Evolutionary conservation across 1,284 basidiomycete genomes (phyloP).

Genomic region (Ceratobasidium sp.): DNA sequence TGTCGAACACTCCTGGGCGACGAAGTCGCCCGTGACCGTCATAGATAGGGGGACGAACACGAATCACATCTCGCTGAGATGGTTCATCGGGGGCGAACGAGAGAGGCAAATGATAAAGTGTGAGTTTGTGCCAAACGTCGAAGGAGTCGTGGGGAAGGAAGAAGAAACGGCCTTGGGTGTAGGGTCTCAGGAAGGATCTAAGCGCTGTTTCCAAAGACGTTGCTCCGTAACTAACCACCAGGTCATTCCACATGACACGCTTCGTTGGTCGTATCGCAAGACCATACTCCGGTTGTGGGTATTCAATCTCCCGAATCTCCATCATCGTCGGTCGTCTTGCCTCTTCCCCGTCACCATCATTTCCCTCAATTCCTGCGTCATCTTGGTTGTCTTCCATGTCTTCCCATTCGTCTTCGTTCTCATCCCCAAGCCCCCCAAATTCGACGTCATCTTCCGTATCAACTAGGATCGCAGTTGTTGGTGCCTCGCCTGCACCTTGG

Average conservation of each 20-base stretch:
- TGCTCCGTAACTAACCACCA: not conserved
- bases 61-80: not conserved
- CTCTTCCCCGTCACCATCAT: not conserved
- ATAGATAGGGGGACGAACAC: not conserved
- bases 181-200: not conserved
- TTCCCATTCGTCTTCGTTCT: not conserved
- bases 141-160: not conserved
- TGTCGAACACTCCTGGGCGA: not conserved
- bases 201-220: not conserved
- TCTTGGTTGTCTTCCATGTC: not conserved
- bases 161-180: not conserved
- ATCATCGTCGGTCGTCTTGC: not conserved
- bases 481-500: no score
- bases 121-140: not conserved
- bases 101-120: not conserved
- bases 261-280: not conserved
- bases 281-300: not conserved
- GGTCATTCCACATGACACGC: not conserved
- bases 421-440: not conserved
- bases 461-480: not conserved
- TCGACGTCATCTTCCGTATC: not conserved
- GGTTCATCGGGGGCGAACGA: conserved; percentile 5
- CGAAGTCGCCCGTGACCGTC: not conserved
- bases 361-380: no score
- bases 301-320: not conserved